phyloP scores from a whole-genome alignment of 2,329 filamentous ascomycete species.

The Capronia coronata region DNA sequence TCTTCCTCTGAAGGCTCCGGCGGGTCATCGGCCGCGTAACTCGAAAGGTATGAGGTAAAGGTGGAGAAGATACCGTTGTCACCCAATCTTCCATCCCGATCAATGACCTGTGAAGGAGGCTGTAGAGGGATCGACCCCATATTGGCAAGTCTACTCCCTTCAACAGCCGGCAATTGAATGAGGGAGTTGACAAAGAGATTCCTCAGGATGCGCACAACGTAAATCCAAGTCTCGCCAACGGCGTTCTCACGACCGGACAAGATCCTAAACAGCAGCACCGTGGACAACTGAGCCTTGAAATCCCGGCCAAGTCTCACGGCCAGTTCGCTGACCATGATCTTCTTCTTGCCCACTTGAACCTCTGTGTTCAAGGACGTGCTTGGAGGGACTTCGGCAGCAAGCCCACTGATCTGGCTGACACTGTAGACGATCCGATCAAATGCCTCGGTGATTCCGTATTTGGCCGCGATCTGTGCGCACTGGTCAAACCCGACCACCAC shows the following conservation, averaged over 20 bases:
- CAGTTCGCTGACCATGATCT: conserved; percentile 97
- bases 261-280: conserved; percentile 89
- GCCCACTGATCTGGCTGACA: conserved; percentile 80
- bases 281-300: conserved; percentile 87
- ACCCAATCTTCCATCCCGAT: conserved; percentile 67
- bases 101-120: conserved; percentile 84
- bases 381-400: conserved; percentile 67
- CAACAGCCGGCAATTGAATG: conserved; percentile 60
- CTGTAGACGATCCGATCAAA: conserved; percentile 90
- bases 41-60: conserved; percentile 95
- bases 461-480: conserved; percentile 84
- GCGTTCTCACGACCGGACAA: conserved; percentile 76
- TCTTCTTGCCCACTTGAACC: conserved; percentile 76
- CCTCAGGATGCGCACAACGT: conserved; percentile 86
- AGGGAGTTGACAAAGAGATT: conserved; percentile 96
- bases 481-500: conserved; percentile 94
- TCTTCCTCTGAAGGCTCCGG: conserved; percentile 97
- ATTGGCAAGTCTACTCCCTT: conserved; percentile 35
- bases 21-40: conserved; percentile 94
- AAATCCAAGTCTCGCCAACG: conserved; percentile 52
- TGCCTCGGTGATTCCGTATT: conserved; percentile 74
- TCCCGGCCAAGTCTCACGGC: conserved; percentile 93
- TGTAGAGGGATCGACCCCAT: conserved; percentile 82
- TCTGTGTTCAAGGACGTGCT: conserved; percentile 91
- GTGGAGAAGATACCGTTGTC: conserved; percentile 88